Percentiles rank a stretch among this genome's conserved stretches.
Evolutionary conservation across 495 filamentous ascomycete species (phyloP).

Genomic region (Thozetella sp.): DNA sequence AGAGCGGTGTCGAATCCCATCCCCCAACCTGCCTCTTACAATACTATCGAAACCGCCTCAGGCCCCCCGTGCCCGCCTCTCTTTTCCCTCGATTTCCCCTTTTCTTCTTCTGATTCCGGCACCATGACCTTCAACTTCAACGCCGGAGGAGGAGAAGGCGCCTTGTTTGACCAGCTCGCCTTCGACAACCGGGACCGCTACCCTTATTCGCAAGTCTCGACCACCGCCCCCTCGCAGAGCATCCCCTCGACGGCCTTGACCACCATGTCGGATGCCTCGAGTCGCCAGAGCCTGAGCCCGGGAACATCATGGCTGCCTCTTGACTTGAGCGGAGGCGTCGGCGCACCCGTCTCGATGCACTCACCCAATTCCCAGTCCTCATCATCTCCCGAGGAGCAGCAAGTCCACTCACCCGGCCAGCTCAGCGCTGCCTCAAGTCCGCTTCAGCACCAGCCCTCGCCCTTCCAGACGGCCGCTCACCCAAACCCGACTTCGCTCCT

Average conservation of each 20-base stretch:
- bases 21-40: slow-evolving; percentile 19
- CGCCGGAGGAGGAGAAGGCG: slow-evolving; percentile 48
- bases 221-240: slow-evolving; percentile 40
- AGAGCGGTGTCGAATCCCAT: slow-evolving; percentile 36
- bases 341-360: slow-evolving; percentile 30
- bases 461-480: slow-evolving; percentile 41
- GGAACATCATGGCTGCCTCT: slow-evolving; percentile 43
- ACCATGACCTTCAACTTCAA: slow-evolving; percentile 61
- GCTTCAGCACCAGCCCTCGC: slow-evolving; percentile 48
- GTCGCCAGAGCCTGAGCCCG: slow-evolving; percentile 37
- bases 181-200: slow-evolving; percentile 57
- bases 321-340: slow-evolving; percentile 37
- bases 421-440: slow-evolving; percentile 39
- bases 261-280: slow-evolving; percentile 36
- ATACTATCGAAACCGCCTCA: slow-evolving; percentile 29
- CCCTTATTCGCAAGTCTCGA: slow-evolving; percentile 42
- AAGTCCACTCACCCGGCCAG: slow-evolving; percentile 42
- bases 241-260: slow-evolving; percentile 44
- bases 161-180: slow-evolving; percentile 52
- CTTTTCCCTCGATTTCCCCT: slow-evolving; percentile 17
- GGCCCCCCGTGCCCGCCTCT: slow-evolving; percentile 18
- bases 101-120: slow-evolving; percentile 20
- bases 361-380: slow-evolving; percentile 40
- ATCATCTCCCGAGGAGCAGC: slow-evolving; percentile 47
- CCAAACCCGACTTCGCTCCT: slow-evolving; percentile 43